A percentile compares a stretch with the other conserved stretches of the same genome.
These are phyloP conservation scores for Bothriochloa decipiens DNA, from an alignment of 176 grass and related monocot genomes.

Conservation along the genomic window DNA sequence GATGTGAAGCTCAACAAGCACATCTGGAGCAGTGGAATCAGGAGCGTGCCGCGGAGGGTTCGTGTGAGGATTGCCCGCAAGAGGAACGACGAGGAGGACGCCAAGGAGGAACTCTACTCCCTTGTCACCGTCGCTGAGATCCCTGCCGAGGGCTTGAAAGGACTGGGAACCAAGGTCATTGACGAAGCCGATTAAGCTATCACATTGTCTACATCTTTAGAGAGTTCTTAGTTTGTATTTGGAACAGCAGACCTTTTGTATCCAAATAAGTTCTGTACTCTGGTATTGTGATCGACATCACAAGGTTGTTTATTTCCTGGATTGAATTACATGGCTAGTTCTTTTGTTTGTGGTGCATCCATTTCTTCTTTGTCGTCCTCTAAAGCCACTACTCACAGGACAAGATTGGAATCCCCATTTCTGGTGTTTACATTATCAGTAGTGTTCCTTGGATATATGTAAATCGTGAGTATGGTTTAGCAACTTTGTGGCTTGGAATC, in stretches of 20 bases:
- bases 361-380: not conserved
- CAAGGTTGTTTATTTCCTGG: conserved; percentile 14
- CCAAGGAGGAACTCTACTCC: conserved; percentile 86
- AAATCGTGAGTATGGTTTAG: not conserved
- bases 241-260: conserved; percentile 35
- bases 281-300: conserved; percentile 28
- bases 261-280: conserved; percentile 38
- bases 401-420: not conserved
- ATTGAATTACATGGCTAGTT: conserved; percentile 20
- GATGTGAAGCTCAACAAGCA: conserved; percentile 95
- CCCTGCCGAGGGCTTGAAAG: conserved; percentile 76
- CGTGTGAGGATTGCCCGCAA: conserved; percentile 80
- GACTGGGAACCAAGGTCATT: conserved; percentile 74
- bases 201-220: not conserved
- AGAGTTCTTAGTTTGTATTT: conserved; percentile 28
- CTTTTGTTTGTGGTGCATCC: not conserved
- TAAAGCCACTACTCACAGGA: not conserved
- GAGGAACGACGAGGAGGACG: conserved; percentile 84
- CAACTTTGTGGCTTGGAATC: not conserved
- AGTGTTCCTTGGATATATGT: not conserved
- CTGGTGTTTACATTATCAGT: not conserved
- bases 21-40: conserved; percentile 93
- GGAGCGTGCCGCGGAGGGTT: conserved; percentile 71
- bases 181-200: conserved; percentile 67
- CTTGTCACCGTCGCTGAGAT: conserved; percentile 74